Conservation (phyloP, 2,329 filamentous ascomycete genomes). For the Metarhizium album region DNA sequence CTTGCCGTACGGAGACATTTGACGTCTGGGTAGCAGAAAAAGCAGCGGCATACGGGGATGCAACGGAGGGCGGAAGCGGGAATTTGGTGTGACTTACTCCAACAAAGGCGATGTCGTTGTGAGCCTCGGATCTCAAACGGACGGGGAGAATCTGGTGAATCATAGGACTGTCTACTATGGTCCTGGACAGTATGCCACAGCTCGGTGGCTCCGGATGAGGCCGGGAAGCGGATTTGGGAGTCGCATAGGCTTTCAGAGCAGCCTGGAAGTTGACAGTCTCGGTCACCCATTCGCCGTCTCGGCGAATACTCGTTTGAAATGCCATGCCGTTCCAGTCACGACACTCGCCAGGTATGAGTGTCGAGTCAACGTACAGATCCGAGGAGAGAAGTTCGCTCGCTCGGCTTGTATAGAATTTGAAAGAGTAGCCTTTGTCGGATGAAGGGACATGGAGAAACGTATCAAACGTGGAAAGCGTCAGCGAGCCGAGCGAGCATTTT, state of each 20-base stretch:
- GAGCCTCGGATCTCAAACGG: conserved; percentile 55
- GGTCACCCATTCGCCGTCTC: conserved; percentile 47
- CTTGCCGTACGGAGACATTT: neutral
- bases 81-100: conserved; percentile 44
- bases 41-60: neutral
- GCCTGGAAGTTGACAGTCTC: conserved; percentile 35
- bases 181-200: conserved; percentile 68
- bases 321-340: conserved; percentile 24
- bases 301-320: conserved; percentile 43
- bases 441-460: neutral
- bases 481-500: neutral
- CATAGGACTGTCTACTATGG: conserved; percentile 64
- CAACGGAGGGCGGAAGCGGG: neutral
- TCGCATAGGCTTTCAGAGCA: conserved; percentile 28
- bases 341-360: neutral
- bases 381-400: neutral
- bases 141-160: conserved; percentile 70
- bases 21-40: no score
- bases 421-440: neutral
- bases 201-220: conserved; percentile 33
- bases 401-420: neutral
- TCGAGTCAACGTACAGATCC: neutral
- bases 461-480: neutral
- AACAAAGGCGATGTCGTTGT: conserved; percentile 80
- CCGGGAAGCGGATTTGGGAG: conserved; percentile 19